These are phyloP conservation scores for Penicillium sclerotigenum DNA, from an alignment of 2,329 filamentous ascomycete species.

Conservation along the genomic window DNA sequence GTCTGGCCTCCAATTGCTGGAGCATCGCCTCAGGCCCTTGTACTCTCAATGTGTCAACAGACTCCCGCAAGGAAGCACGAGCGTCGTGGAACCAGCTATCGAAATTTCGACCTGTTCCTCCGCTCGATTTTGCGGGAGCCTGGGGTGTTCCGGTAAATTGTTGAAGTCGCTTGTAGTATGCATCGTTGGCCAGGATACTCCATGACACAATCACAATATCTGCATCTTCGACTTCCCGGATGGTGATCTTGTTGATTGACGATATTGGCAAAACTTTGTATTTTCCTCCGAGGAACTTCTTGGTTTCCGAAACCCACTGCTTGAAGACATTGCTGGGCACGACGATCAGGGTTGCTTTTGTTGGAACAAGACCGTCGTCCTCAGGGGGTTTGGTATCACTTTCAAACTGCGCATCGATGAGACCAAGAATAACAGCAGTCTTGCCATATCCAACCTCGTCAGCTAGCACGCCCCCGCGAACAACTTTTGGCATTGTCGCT, in stretches of 20 bases:
- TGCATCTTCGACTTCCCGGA: constrained; percentile 48
- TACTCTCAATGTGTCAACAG: constrained; percentile 38
- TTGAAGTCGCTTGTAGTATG: constrained; percentile 52
- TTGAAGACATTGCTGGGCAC: constrained; percentile 54
- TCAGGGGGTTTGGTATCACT: constrained; percentile 14
- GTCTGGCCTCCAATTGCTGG: constrained; percentile 22
- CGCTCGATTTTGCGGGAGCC: constrained; percentile 38
- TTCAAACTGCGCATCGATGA: constrained; percentile 47
- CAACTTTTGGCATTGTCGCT: constrained; percentile 28
- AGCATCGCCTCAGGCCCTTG: constrained; percentile 36
- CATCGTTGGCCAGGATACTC: constrained; percentile 45
- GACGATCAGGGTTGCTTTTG: constrained; percentile 59
- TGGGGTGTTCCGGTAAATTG: constrained; percentile 50
- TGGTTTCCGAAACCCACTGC: constrained; percentile 59
- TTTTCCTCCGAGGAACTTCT: constrained; percentile 46
- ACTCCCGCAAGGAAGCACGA: constrained; percentile 40
- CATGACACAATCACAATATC: constrained; percentile 58
- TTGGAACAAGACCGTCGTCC: constrained; percentile 35
- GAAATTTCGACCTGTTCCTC: constrained; percentile 49
- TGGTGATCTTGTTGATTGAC: constrained; percentile 39
- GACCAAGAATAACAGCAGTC: constrained; percentile 57
- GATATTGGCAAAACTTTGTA: constrained; percentile 48
- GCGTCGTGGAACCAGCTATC: constrained; percentile 54
- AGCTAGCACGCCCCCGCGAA: constrained; percentile 61
- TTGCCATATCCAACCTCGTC: constrained; percentile 67